phyloP scores from a whole-genome alignment of 352 stramenopile species.

The Phytopythium oedochilum region DNA sequence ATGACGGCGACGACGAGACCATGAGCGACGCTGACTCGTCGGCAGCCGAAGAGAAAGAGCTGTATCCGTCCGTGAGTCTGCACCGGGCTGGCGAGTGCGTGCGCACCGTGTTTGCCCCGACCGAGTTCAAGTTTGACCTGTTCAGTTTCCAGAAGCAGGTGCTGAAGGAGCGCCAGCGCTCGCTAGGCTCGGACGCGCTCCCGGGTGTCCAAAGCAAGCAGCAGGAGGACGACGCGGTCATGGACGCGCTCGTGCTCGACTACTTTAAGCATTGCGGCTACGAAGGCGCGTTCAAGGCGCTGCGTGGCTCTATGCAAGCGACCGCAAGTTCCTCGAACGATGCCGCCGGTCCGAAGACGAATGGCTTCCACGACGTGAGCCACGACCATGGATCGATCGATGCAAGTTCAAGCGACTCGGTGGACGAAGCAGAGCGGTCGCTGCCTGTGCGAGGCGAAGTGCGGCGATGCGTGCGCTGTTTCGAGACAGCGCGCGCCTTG shows the following conservation, averaged over 20 bases:
- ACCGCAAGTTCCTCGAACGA: neutral
- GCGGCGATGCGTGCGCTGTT: conserved; percentile 27
- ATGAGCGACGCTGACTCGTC: conserved; percentile 3
- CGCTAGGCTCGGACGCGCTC: conserved; percentile 9
- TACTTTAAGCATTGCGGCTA: conserved; percentile 44
- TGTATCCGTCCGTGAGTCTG: conserved; percentile 45
- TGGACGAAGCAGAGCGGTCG: conserved; percentile 3
- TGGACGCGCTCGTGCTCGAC: conserved; percentile 30
- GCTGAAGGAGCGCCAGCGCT: conserved; percentile 37
- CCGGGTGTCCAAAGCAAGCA: conserved; percentile 8
- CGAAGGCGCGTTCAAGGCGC: conserved; percentile 21
- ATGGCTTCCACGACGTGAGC: neutral
- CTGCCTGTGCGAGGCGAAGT: conserved; percentile 29
- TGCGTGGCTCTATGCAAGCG: conserved; percentile 13
- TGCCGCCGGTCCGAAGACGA: conserved; percentile 3
- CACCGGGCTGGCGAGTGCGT: conserved; percentile 42
- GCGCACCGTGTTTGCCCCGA: conserved; percentile 14
- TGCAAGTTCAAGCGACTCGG: neutral
- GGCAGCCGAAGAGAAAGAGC: conserved; percentile 1
- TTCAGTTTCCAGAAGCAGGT: conserved; percentile 36
- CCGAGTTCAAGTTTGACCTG: conserved; percentile 46
- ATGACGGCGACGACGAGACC: conserved; percentile 6
- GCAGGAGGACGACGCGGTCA: conserved; percentile 20
- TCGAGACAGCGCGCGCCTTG: conserved; percentile 26
- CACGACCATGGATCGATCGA: neutral